Conservation (phyloP, 1,284 basidiomycete species). For the Cutaneotrichosporon dermatis region DNA sequence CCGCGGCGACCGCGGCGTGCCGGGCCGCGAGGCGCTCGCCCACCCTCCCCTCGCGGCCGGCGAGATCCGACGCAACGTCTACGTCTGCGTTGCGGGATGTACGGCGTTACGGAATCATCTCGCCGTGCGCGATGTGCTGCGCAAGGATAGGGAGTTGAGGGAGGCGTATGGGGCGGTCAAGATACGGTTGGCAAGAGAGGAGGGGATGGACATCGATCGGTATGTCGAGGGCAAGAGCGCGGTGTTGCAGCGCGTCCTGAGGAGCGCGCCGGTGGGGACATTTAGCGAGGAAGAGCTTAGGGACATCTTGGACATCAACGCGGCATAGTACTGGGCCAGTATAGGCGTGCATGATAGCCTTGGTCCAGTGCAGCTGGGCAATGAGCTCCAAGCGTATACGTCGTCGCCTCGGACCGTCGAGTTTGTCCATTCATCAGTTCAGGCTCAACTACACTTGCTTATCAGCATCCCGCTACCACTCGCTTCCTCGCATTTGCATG, state of each 20-base stretch:
- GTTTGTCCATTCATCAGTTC: no score
- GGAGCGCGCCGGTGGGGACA: not conserved
- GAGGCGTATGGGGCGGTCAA: conserved; percentile 15
- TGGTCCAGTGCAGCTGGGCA: no score
- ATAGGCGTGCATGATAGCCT: no score
- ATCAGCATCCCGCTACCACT: no score
- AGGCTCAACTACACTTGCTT: no score
- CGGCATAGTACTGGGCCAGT: not conserved
- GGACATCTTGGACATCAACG: not conserved
- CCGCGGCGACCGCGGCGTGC: conserved; percentile 4
- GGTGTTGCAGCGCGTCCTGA: conserved; percentile 2
- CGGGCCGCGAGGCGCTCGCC: conserved; percentile 2
- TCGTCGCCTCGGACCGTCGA: no score
- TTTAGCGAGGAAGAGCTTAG: not conserved
- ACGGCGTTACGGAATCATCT: conserved; percentile 18
- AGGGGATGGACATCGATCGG: not conserved
- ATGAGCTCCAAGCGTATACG: no score
- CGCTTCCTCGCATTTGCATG: no score
- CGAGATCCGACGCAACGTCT: conserved; percentile 5
- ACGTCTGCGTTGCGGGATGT: conserved; percentile 2
- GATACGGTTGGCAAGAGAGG: not conserved
- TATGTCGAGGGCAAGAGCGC: conserved; percentile 6
- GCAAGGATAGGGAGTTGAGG: conserved; percentile 8
- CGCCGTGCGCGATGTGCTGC: conserved; percentile 15
- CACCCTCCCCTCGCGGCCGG: not conserved